Conservation (phyloP, 805 yeast genomes). For the Middelhovenomyces tepae region DNA sequence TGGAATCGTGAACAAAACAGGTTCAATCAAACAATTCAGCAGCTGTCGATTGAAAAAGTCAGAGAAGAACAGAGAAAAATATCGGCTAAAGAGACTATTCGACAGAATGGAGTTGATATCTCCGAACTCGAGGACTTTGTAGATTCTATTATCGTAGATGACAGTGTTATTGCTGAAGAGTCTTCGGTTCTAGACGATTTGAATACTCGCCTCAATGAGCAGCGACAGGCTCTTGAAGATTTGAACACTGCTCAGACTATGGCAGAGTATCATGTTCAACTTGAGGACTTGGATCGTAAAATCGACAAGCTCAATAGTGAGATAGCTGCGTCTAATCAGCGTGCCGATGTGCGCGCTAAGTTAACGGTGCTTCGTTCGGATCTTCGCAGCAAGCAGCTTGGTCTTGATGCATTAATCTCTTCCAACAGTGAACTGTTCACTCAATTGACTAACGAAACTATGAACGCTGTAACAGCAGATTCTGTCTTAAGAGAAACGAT, state of each 20-base stretch:
- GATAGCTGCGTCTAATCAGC: constrained; percentile 44
- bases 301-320: constrained; percentile 47
- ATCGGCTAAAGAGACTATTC: constrained; percentile 8
- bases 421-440: constrained; percentile 21
- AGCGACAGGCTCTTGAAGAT: not conserved
- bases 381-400: constrained; percentile 24
- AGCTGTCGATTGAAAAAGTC: constrained; percentile 19
- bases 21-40: constrained; percentile 18
- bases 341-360: constrained; percentile 51
- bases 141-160: constrained; percentile 32
- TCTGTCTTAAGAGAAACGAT: constrained; percentile 12
- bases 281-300: constrained; percentile 16
- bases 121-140: constrained; percentile 33
- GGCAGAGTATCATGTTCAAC: constrained; percentile 7
- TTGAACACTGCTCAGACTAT: constrained; percentile 4
- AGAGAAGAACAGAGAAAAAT: constrained; percentile 17
- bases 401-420: constrained; percentile 25
- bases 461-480: constrained; percentile 16
- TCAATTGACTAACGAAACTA: constrained; percentile 10
- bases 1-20: constrained; percentile 27
- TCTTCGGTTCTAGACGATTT: constrained; percentile 26
- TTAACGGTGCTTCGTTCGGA: constrained; percentile 39
- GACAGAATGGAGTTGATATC: constrained; percentile 26
- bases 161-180: constrained; percentile 40
- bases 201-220: not conserved